Evolutionary conservation across 768 basidiomycete genomes (phyloP), one percentile per base, ranked within the genome.

Genomic region (Daedaleopsis sinensis): DNA sequence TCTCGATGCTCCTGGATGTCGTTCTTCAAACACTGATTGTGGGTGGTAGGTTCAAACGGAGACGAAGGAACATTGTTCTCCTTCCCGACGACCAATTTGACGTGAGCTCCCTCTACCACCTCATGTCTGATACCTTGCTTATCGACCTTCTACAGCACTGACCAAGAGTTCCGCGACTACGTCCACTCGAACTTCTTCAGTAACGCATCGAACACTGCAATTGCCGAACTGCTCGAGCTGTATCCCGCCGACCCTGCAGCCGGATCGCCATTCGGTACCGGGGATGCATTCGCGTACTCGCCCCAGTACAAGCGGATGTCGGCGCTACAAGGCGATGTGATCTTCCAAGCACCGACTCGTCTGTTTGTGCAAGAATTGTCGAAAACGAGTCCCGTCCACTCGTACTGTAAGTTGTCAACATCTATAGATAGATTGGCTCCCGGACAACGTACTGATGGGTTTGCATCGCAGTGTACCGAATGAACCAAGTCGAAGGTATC

Each of bases 181-280:
- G 42, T 69, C 42, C n/a, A 42, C 39, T 52, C 11, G 11, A 70
- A 65, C 51, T 72, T 69, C 68, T 49, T 70, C 48, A 66, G 72
- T 11, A 44, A 39, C 1, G 68, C 67, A 1, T 55, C 50, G 1
- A 60, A 61, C 27, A 32, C 7, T 1, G 61, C 65, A 21, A 1
- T 70, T 7, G 61, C 66, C 52, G 27, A 53, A 44, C 57, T 71
- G n/a, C 47, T 72, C 27, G 52, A 47, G 16, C 44, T 66, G 4
- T 73, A 72, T 60, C 78, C 83, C 0, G 58, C 65, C 0, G 76
- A 80, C 52, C 65, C 76, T 8, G 71, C 72, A 0, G 64, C 78
- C 52, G 85, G 84, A 16, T 85, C 83, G 0, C 85, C 84, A 0
- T 87, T 80, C 62, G 74, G 75, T 58, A 86, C 85, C 0, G 75